Percentiles rank a stretch among this genome's conserved stretches.
Evolutionary conservation across 108 stramenopile species (phyloP).

Genomic region (Cyclotella cryptica): DNA sequence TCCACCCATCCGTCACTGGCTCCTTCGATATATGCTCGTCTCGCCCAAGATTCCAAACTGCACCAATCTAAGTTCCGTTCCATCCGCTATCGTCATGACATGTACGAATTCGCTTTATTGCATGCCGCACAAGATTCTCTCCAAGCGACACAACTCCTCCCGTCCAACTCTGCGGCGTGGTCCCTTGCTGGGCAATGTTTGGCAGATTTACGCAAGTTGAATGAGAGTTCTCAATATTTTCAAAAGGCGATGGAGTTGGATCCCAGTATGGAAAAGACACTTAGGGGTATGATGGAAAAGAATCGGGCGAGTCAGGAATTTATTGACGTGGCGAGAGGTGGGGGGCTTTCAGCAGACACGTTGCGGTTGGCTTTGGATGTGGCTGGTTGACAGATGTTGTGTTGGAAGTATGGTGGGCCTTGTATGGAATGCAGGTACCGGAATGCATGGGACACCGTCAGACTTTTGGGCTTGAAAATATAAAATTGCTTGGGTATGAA

Average conservation of each 20-base stretch:
- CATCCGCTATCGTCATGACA: conserved; percentile 77
- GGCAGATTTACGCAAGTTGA: conserved; percentile 72
- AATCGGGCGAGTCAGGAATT: conserved; percentile 64
- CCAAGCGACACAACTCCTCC: conserved; percentile 73
- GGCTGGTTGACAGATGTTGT: conserved; percentile 28
- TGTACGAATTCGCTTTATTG: conserved; percentile 82
- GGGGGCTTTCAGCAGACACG: conserved; percentile 74
- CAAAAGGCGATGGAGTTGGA: conserved; percentile 71
- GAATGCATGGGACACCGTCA: too few relatives aligned
- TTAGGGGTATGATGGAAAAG: conserved; percentile 59
- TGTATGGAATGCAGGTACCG: background rate
- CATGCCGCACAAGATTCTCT: conserved; percentile 77
- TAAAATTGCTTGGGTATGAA: too few relatives aligned
- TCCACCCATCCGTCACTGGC: conserved; percentile 44
- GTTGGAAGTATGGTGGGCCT: background rate
- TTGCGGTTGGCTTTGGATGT: conserved; percentile 81
- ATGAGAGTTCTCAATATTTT: conserved; percentile 72
- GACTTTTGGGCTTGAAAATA: too few relatives aligned
- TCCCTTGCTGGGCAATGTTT: conserved; percentile 73
- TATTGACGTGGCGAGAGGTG: conserved; percentile 61
- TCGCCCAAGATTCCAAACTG: conserved; percentile 49
- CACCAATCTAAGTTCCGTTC: conserved; percentile 65
- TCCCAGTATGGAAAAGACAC: conserved; percentile 45
- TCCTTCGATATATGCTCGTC: conserved; percentile 51
- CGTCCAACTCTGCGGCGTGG: conserved; percentile 63